Evolutionary conservation across 306 rosid genomes (phyloP).

Genomic region (Castanospermum australe): DNA sequence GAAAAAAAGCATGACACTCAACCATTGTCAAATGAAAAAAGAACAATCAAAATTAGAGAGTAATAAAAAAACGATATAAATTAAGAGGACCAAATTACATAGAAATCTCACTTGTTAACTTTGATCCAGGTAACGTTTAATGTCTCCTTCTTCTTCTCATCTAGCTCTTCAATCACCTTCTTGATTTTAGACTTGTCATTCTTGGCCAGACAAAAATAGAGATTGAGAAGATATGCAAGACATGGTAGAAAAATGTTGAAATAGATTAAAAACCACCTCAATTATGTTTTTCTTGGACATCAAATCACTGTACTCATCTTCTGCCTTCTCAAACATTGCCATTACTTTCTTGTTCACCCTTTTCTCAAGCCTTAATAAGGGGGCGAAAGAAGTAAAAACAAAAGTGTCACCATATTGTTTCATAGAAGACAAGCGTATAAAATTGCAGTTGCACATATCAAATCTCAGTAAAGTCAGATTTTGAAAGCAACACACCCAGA

Average conservation of each 20-base stretch:
- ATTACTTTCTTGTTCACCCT: slow-evolving; percentile 98
- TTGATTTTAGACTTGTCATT: slow-evolving; percentile 94
- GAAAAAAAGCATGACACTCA: slow-evolving; percentile 2
- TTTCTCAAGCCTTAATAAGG: slow-evolving; percentile 86
- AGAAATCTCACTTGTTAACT: slow-evolving; percentile 68
- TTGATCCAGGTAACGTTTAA: slow-evolving; percentile 89
- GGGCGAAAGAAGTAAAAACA: slow-evolving; percentile 14
- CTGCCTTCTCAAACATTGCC: slow-evolving; percentile 99
- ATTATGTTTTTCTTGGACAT: slow-evolving; percentile 94
- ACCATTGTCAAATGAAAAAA: background rate
- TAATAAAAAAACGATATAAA: slow-evolving; percentile 20
- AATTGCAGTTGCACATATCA: background rate
- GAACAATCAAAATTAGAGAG: background rate
- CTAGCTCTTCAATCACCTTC: slow-evolving; percentile 96
- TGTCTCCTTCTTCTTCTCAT: slow-evolving; percentile 97
- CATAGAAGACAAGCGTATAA: slow-evolving; percentile 16
- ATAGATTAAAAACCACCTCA: slow-evolving; percentile 58
- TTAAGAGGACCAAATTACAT: slow-evolving; percentile 11
- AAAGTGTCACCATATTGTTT: slow-evolving; percentile 10
- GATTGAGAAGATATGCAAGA: slow-evolving; percentile 36
- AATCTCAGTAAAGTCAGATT: background rate
- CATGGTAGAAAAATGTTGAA: slow-evolving; percentile 8
- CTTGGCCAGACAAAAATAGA: slow-evolving; percentile 40
- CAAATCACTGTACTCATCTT: slow-evolving; percentile 94
- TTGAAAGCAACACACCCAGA: slow-evolving; percentile 65